These are phyloP conservation scores for Stagonosporopsis tanaceti DNA, from an alignment of 2,329 filamentous ascomycete species.

Conservation along the genomic window DNA sequence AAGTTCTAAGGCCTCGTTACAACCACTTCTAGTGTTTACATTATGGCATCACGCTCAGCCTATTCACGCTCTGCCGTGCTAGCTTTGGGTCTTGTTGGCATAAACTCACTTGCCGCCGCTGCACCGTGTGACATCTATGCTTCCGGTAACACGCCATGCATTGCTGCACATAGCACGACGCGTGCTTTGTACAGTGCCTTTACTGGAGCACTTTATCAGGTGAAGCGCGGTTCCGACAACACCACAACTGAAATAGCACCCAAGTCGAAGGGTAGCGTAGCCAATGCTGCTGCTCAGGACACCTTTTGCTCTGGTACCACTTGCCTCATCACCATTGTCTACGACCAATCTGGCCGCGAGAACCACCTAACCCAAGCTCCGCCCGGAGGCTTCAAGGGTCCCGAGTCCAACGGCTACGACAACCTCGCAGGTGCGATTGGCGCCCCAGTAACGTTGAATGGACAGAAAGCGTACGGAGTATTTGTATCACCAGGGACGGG, in stretches of 20 bases:
- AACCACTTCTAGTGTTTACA: background rate
- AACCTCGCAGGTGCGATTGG: slow-evolving; percentile 66
- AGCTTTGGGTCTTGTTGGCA: slow-evolving; percentile 48
- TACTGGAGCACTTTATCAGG: slow-evolving; percentile 65
- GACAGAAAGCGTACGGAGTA: slow-evolving; percentile 69
- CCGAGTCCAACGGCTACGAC: slow-evolving; percentile 65
- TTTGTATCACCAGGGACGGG: slow-evolving; percentile 68
- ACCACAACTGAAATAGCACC: slow-evolving; percentile 60
- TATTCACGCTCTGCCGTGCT: slow-evolving; percentile 20
- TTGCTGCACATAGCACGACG: slow-evolving; percentile 72
- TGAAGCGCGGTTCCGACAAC: slow-evolving; percentile 63
- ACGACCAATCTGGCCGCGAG: slow-evolving; percentile 69
- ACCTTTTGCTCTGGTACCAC: slow-evolving; percentile 67
- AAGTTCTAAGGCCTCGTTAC: background rate
- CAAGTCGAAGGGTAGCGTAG: slow-evolving; percentile 66
- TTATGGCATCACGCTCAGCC: slow-evolving; percentile 16
- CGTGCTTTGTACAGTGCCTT: slow-evolving; percentile 66
- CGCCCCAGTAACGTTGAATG: slow-evolving; percentile 68
- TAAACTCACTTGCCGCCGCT: slow-evolving; percentile 56
- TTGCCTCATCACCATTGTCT: slow-evolving; percentile 70
- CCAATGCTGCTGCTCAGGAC: slow-evolving; percentile 68
- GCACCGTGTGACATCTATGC: slow-evolving; percentile 70
- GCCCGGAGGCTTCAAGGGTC: slow-evolving; percentile 64
- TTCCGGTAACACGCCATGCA: slow-evolving; percentile 66
- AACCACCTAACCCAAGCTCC: slow-evolving; percentile 72